Percentiles rank a stretch among this genome's conserved stretches.
Conservation (phyloP, 495 filamentous ascomycete species). For the Aspergillus asperescens region DNA sequence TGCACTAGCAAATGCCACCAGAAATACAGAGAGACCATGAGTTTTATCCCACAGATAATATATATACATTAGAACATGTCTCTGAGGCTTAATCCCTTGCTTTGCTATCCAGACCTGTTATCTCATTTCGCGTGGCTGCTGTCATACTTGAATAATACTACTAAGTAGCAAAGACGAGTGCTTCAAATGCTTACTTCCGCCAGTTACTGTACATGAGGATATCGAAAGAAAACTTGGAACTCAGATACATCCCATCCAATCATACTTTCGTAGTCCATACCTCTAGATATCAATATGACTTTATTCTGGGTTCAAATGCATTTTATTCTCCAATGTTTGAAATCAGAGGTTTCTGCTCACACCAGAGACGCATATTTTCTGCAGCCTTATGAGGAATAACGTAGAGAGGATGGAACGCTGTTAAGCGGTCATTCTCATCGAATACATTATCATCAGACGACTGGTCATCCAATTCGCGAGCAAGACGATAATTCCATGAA, state of each 20-base stretch:
- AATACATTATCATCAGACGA: constrained; percentile 34
- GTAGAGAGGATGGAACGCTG: constrained; percentile 74
- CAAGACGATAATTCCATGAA: constrained; percentile 55
- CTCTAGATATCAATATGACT: neutral
- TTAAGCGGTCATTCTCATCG: constrained; percentile 44
- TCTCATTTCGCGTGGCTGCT: constrained; percentile 5
- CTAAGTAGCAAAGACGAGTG: neutral
- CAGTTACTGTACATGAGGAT: neutral
- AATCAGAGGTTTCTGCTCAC: constrained; percentile 36
- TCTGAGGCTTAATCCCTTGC: constrained; percentile 5
- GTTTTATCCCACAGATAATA: neutral
- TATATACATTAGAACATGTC: neutral
- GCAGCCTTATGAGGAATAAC: constrained; percentile 70
- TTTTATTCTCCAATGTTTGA: neutral
- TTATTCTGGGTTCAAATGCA: too few relatives aligned
- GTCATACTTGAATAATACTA: neutral
- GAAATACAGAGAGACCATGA: neutral
- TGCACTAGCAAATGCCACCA: neutral
- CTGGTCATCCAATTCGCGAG: constrained; percentile 44
- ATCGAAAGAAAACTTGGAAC: neutral
- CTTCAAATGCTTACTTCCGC: neutral
- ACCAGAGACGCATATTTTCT: constrained; percentile 59
- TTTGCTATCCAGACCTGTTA: neutral
- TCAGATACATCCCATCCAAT: too few relatives aligned
- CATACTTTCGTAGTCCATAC: neutral